Base-by-base conservation (phyloP, 192 early-diverging fungal species). In the Podochytrium sp. region DNA sequence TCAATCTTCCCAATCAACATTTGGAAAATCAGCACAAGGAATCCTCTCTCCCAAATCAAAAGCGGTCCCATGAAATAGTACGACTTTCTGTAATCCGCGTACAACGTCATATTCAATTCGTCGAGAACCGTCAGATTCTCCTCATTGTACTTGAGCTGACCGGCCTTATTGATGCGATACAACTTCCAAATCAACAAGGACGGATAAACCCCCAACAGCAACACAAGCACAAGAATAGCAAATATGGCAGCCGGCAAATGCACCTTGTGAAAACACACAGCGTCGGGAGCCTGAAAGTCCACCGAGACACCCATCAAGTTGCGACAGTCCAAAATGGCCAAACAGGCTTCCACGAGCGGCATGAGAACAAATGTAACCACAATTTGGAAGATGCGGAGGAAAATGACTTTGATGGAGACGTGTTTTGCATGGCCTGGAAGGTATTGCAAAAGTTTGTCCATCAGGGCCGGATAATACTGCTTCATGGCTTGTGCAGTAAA, bases 321-420 rank as follows among this genome's bases (percentile, higher is more conserved):
- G 3, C 72, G 38, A 49, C 72, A 74, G 25, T 74, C 60, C 72
- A 74, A 59, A 43, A 74, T 50, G 2, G 59, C 30, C 23, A 74
- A 23, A 49, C 37, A 34, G 25, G 72, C 59, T 53, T 74, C 72
- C n/a, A 74, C 60, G 0, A 74, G 72, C 10, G 72, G 72, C 72
- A 74, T 74, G 7, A 74, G 59, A 0, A 65, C 72, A 40, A 74
- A 64, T 18, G 61, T 65, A 23, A 74, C 29, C 20, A 74, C 34
- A 50, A 49, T 65, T 49, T 52, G 40, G 2, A 34, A 10, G 14
- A 49, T 47, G 10, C 43, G 5, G 30, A 74, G 25, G 62, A 63
- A 74, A 41, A 75, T 65, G 23, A 67, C 63, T 34, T 58, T 49
- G 37, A 75, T 30, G 14, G 50, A 57, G 20, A 69, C 25, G 29